A percentile compares a stretch with the other conserved stretches of the same genome.
phyloP scores from a whole-genome alignment of 192 early-diverging fungal genomes.

The Blastocladiella britannica region DNA sequence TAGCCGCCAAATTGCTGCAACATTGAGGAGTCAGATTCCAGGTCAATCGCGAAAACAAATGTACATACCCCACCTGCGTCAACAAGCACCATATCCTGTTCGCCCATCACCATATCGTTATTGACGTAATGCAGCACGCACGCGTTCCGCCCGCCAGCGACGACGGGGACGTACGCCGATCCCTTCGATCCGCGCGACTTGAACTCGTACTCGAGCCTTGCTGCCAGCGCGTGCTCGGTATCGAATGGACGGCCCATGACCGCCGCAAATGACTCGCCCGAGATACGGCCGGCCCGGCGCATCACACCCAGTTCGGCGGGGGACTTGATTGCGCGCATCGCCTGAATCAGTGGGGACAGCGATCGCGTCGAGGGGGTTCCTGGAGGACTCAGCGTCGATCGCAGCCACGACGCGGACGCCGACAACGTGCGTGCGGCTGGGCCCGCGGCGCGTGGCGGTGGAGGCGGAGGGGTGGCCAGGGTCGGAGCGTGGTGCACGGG shows the following conservation, averaged over 20 bases:
- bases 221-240: constrained; percentile 53
- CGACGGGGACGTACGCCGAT: constrained; percentile 87
- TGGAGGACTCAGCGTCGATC: constrained; percentile 12
- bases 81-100: constrained; percentile 45
- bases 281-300: constrained; percentile 49
- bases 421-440: background rate
- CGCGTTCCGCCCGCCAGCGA: constrained; percentile 77
- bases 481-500: constrained; percentile 8
- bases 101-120: constrained; percentile 46
- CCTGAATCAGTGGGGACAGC: constrained; percentile 44
- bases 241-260: constrained; percentile 9
- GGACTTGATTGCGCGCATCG: constrained; percentile 59
- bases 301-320: constrained; percentile 55
- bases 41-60: background rate
- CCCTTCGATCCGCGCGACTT: constrained; percentile 33
- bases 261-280: constrained; percentile 57
- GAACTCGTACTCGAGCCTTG: constrained; percentile 53
- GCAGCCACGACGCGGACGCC: constrained; percentile 1
- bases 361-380: constrained; percentile 12
- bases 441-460: background rate
- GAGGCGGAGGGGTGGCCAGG: constrained; percentile 7
- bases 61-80: constrained; percentile 54
- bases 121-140: constrained; percentile 86
- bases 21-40: background rate
- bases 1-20: constrained; percentile 61